Conservation (phyloP, 495 filamentous ascomycete genomes). For the Podospora australis region DNA sequence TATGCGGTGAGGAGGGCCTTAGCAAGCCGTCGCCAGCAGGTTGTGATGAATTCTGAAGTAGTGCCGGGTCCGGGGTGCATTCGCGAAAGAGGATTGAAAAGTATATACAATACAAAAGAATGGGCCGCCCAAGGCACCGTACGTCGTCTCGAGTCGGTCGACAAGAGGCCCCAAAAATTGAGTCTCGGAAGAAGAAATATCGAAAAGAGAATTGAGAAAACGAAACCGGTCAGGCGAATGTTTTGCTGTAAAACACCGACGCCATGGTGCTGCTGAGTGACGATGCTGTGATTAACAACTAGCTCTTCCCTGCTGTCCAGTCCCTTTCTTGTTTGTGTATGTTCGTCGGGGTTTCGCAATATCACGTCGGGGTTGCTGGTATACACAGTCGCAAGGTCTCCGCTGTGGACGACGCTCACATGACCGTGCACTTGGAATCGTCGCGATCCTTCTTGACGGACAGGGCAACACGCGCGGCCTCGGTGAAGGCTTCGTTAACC, state of each 20-base stretch:
- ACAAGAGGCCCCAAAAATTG: neutral
- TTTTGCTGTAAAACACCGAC: neutral
- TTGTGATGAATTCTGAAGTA: no score
- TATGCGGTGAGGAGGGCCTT: no score
- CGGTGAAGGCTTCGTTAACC: constrained; percentile 97
- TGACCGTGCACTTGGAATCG: constrained; percentile 48
- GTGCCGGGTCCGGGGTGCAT: no score
- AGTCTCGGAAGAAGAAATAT: neutral
- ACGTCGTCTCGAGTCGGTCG: neutral
- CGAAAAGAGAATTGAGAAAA: neutral
- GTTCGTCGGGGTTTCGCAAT: no score
- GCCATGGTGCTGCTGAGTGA: neutral
- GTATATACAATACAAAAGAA: constrained; percentile 11
- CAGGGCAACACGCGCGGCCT: constrained; percentile 93
- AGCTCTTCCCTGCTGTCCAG: no score
- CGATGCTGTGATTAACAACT: no score
- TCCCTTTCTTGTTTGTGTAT: no score
- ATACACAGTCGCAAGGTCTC: no score
- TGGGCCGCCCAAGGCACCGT: neutral
- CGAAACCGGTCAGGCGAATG: neutral
- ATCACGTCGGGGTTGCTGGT: no score
- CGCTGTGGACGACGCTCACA: constrained; percentile 34
- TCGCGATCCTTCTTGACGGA: constrained; percentile 68
- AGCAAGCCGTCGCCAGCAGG: no score
- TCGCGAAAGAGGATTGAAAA: constrained; percentile 1